Conservation (phyloP, 441 rosid genomes). For the Erodium moschatum region DNA sequence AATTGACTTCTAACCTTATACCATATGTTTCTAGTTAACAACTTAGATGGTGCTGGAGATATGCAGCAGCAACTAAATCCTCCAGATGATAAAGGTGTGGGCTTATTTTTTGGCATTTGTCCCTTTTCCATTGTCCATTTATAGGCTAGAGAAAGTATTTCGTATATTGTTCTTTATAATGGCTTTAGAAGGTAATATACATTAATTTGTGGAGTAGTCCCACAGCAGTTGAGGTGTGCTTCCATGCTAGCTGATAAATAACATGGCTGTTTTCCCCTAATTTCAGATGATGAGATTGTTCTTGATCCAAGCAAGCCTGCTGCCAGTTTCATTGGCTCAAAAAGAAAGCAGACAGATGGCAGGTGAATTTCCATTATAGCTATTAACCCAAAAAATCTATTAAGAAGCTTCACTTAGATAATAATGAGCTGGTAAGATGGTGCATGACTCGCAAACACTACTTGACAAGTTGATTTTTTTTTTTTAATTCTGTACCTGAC, state of each 20-base stretch:
- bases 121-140: slow-evolving; percentile 14
- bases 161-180: slow-evolving; percentile 4
- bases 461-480: slow-evolving; percentile 9
- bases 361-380: slow-evolving; percentile 37
- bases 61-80: slow-evolving; percentile 19
- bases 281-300: slow-evolving; percentile 40
- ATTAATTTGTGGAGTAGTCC: background rate
- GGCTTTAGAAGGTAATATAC: slow-evolving; percentile 3
- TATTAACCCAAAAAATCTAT: too few species aligned
- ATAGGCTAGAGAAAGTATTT: slow-evolving; percentile 12
- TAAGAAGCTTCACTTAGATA: too few species aligned
- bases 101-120: slow-evolving; percentile 17
- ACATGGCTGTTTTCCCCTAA: background rate
- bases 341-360: slow-evolving; percentile 52
- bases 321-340: slow-evolving; percentile 37
- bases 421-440: too few species aligned
- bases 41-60: slow-evolving; percentile 21
- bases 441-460: too few species aligned
- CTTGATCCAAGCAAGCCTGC: slow-evolving; percentile 33
- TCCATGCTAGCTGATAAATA: background rate
- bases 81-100: slow-evolving; percentile 35
- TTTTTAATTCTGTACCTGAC: slow-evolving; percentile 9
- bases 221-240: slow-evolving; percentile 8
- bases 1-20: slow-evolving; percentile 8
- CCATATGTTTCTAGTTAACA: slow-evolving; percentile 31